These are phyloP conservation scores for Cyclanthera cordifolia DNA, from an alignment of 306 rosid genomes.

Conservation along the genomic window DNA sequence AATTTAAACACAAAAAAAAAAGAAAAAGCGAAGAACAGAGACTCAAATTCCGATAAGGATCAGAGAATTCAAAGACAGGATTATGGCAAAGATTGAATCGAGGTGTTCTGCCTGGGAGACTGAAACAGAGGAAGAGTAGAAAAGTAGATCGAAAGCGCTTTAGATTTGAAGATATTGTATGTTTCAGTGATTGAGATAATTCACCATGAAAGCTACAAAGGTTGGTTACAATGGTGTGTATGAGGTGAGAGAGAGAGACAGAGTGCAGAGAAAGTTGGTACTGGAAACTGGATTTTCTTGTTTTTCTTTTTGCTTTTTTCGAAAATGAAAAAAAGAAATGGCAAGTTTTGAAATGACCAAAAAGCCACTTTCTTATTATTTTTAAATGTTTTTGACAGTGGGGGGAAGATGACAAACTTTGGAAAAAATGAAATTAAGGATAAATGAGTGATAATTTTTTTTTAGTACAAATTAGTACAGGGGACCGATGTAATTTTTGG, in stretches of 20 bases:
- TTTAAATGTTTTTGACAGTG: not conserved
- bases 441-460: no score
- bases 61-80: constrained; percentile 18
- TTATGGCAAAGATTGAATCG: constrained; percentile 21
- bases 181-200: constrained; percentile 30
- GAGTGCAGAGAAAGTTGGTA: constrained; percentile 23
- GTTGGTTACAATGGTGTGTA: constrained; percentile 36
- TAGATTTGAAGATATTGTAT: no score
- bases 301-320: constrained; percentile 4
- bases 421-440: no score
- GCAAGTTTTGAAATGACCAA: constrained; percentile 41
- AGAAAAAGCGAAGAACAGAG: no score
- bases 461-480: no score
- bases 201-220: constrained; percentile 46
- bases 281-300: constrained; percentile 2
- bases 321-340: constrained; percentile 35
- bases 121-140: constrained; percentile 18
- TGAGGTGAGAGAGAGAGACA: constrained; percentile 30
- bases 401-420: not conserved
- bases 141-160: constrained; percentile 25
- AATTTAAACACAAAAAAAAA: constrained; percentile 2
- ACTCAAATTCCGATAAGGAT: constrained; percentile 10
- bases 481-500: no score
- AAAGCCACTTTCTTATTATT: constrained; percentile 42
- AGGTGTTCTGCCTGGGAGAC: constrained; percentile 5